phyloP scores from a whole-genome alignment of 805 yeast species.

The Wickerhamomyces mucosus region DNA sequence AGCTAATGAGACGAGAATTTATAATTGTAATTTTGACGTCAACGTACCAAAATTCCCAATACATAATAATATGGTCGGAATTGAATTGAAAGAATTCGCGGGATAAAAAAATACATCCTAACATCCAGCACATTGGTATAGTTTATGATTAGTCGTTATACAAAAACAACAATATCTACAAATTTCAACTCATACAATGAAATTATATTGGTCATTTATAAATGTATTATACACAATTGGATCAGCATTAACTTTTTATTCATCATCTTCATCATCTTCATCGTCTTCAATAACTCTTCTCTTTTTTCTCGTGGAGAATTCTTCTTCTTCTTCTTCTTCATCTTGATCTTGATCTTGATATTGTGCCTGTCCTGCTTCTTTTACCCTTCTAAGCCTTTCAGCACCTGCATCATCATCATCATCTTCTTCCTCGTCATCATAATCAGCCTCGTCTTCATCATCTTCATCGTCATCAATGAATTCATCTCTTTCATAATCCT shows the following conservation, averaged over 20 bases:
- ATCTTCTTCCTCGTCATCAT: slow-evolving; percentile 14
- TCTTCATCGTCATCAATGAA: slow-evolving; percentile 42
- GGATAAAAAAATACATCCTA: no score
- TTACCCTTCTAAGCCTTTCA: slow-evolving; percentile 19
- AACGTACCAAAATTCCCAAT: no score
- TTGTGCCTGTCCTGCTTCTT: slow-evolving; percentile 41
- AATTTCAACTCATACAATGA: no score
- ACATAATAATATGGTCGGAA: no score
- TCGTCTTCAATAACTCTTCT: slow-evolving; percentile 45
- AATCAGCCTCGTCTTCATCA: slow-evolving; percentile 33
- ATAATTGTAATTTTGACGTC: no score
- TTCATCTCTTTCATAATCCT: slow-evolving; percentile 26
- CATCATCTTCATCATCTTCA: slow-evolving; percentile 41
- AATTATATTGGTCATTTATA: no score
- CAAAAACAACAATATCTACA: no score
- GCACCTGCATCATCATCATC: slow-evolving; percentile 41
- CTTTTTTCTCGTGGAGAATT: slow-evolving; percentile 25
- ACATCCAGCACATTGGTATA: no score
- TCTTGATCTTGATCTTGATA: slow-evolving; percentile 25
- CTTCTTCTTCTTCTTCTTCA: slow-evolving; percentile 11
- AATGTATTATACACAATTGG: background rate
- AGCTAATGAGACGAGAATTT: no score
- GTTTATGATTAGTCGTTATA: no score
- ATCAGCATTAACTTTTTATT: background rate
- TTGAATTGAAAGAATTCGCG: no score